Evolutionary conservation across 106 monocot genomes (phyloP).

Genomic region (Agapanthus africanus): DNA sequence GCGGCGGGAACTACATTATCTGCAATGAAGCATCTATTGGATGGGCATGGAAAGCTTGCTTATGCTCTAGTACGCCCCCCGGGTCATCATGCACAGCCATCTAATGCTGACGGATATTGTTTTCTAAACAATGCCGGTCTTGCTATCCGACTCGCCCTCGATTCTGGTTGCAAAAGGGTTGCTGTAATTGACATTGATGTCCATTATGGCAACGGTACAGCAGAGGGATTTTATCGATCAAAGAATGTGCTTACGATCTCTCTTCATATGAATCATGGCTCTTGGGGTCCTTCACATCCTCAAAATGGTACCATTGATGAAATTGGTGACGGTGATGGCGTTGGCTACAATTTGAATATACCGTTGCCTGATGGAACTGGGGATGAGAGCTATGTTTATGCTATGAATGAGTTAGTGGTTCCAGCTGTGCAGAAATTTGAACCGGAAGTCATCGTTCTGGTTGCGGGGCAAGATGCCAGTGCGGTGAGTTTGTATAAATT

Average conservation of each 20-base stretch:
- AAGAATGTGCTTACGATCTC: slow-evolving; percentile 74
- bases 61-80: slow-evolving; percentile 92
- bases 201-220: slow-evolving; percentile 92
- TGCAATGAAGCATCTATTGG: slow-evolving; percentile 67
- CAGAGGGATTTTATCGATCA: slow-evolving; percentile 79
- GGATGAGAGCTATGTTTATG: slow-evolving; percentile 70
- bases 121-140: slow-evolving; percentile 91
- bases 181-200: slow-evolving; percentile 81
- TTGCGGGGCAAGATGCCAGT: slow-evolving; percentile 86
- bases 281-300: slow-evolving; percentile 89
- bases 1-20: slow-evolving; percentile 79
- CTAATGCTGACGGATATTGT: slow-evolving; percentile 85
- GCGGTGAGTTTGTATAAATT: slow-evolving; percentile 42
- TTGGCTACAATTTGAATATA: slow-evolving; percentile 84
- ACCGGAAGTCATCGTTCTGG: slow-evolving; percentile 54
- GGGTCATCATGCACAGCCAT: slow-evolving; percentile 93
- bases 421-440: slow-evolving; percentile 65
- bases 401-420: slow-evolving; percentile 61
- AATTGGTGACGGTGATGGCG: slow-evolving; percentile 56
- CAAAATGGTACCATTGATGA: slow-evolving; percentile 71
- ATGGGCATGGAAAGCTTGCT: slow-evolving; percentile 53
- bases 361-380: slow-evolving; percentile 96
- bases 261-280: slow-evolving; percentile 92
- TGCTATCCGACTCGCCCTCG: slow-evolving; percentile 60
- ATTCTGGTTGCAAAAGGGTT: slow-evolving; percentile 48